These are phyloP conservation scores for Papiliotrema terrestris DNA, from an alignment of 1,284 basidiomycete species.

Conservation along the genomic window DNA sequence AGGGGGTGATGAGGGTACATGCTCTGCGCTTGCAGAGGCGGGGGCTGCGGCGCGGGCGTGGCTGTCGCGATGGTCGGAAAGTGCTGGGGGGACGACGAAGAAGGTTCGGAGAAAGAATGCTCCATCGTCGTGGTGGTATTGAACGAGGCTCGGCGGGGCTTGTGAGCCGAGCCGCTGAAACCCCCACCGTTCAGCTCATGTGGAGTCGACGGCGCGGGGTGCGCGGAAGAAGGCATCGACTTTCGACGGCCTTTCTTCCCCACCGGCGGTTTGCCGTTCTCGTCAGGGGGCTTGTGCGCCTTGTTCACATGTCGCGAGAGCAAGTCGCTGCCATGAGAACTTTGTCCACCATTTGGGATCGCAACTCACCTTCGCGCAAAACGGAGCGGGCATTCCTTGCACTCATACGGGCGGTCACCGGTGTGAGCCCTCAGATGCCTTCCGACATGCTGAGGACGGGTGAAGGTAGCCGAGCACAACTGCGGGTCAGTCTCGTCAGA, in stretches of 20 bases:
- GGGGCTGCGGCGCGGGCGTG: constrained; percentile 7
- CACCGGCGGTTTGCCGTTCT: constrained; percentile 44
- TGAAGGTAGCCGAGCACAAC: constrained; percentile 79
- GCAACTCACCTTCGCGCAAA: constrained; percentile 81
- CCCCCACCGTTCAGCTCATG: neutral
- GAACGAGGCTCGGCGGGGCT: neutral
- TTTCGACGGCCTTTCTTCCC: constrained; percentile 36
- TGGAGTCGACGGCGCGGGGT: neutral
- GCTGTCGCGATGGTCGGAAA: neutral
- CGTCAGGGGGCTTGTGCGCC: constrained; percentile 64
- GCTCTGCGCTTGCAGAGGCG: constrained; percentile 29
- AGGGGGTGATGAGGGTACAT: constrained; percentile 46
- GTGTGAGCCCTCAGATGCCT: constrained; percentile 87
- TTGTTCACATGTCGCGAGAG: constrained; percentile 86
- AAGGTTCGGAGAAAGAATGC: neutral
- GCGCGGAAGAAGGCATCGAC: constrained; percentile 16
- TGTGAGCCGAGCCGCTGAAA: neutral
- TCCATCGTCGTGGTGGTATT: neutral
- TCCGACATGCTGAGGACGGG: constrained; percentile 82
- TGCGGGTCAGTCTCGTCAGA: constrained; percentile 13
- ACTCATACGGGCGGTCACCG: constrained; percentile 87
- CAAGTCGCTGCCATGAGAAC: constrained; percentile 62
- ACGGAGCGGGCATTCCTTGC: constrained; percentile 80
- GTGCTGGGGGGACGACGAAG: neutral
- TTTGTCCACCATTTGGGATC: no score